A percentile compares a stretch with the other conserved stretches of the same genome.
These are phyloP conservation scores for Trichophyton benhamiae DNA, from an alignment of 2,329 filamentous ascomycete species.

Conservation along the genomic window DNA sequence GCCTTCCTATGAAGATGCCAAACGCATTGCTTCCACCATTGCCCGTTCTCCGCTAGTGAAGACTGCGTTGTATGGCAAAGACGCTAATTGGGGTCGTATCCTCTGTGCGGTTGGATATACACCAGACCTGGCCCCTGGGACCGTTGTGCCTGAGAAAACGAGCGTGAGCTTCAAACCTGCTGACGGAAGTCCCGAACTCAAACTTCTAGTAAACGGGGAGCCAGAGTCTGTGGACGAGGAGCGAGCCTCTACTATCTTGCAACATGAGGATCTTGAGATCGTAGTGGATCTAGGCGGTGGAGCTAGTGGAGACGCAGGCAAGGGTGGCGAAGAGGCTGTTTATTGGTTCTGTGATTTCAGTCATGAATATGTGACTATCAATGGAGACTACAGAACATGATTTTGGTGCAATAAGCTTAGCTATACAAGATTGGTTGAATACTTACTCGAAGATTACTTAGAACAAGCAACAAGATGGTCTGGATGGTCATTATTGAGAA, in stretches of 20 bases:
- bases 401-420: neutral
- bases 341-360: slow-evolving; percentile 58
- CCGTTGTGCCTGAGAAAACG: slow-evolving; percentile 43
- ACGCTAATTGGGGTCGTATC: slow-evolving; percentile 97
- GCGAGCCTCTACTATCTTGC: slow-evolving; percentile 46
- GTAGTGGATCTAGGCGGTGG: slow-evolving; percentile 46
- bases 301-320: slow-evolving; percentile 27
- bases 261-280: slow-evolving; percentile 52
- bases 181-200: slow-evolving; percentile 45
- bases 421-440: neutral
- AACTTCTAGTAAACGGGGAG: slow-evolving; percentile 49
- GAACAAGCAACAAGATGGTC: neutral
- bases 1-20: slow-evolving; percentile 55
- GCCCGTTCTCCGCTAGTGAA: slow-evolving; percentile 89
- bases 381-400: slow-evolving; percentile 53
- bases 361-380: slow-evolving; percentile 58
- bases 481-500: neutral
- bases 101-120: slow-evolving; percentile 85
- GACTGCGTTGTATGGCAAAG: slow-evolving; percentile 90
- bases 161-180: slow-evolving; percentile 50
- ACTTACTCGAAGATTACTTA: neutral
- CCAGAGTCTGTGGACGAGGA: slow-evolving; percentile 50
- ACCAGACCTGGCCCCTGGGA: slow-evolving; percentile 34
- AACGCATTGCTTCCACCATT: slow-evolving; percentile 73
- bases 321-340: slow-evolving; percentile 41